Base-by-base conservation (phyloP, 768 basidiomycete species). In the Pleurotus cornucopiae region DNA sequence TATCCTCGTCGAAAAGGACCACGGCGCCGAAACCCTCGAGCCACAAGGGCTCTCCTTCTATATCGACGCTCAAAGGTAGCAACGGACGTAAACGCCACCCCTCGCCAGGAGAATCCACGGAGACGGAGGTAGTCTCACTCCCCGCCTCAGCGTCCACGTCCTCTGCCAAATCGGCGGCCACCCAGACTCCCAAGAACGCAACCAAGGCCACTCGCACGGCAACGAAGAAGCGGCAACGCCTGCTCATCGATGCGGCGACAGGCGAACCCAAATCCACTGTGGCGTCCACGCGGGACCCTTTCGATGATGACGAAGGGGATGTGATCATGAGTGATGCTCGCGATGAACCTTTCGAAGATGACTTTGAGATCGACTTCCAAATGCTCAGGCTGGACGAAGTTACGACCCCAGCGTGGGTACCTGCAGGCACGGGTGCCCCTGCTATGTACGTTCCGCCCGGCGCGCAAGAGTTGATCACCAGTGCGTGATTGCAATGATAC, bases 341-440 rank as follows among this genome's bases (percentile, higher is more conserved):
- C 14, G 51, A 53, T 23, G 51, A 53, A 18, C 51, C 51, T 3
- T 53, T 53, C 34, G 43, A 55, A 26, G 54, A 55, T 7, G 54
- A 55, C 45, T 46, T 55, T 21, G 54, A 55, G 34, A 55, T 55
- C n/a, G 54, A 55, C 34, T 55, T 55, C 37, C 54, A 55, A 30
- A 55, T 55, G 54, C 54, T 55, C 43, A 55, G 26, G 40, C 12
- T 55, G 23, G 54, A 55, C 16, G 43, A 55, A 55, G 54, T 46
- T 3, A 44, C 46, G 13, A 25, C 54, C 7, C 54, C 45, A 26
- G 16, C 54, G 5, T 14, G 54, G 23, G 26, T 46, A n/a, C 20
- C 54, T 6, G 54, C 45, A 26, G 20, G 26, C 37, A 16, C 41
- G 7, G 20, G 23, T 11, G 44, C 25, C 18, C 21, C 37, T 14